Conservation (phyloP, 1,284 basidiomycete species). For the Xerocomus amazonicus region DNA sequence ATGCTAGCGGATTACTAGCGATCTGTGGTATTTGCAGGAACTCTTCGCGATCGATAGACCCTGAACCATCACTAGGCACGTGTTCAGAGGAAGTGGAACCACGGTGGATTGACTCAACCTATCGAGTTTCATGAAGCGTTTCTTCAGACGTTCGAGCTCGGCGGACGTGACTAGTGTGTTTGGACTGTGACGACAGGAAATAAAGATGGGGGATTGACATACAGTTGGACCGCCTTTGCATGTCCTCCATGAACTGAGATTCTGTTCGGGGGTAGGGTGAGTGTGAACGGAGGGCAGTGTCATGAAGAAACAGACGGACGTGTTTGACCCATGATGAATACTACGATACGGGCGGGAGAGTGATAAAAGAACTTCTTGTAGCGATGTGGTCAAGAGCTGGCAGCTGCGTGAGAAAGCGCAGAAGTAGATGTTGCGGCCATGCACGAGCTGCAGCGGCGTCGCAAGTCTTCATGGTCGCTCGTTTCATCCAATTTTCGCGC, state of each 20-base stretch:
- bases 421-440: slow-evolving; percentile 23
- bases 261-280: slow-evolving; percentile 41
- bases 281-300: slow-evolving; percentile 3
- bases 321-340: slow-evolving; percentile 66
- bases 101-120: slow-evolving; percentile 43
- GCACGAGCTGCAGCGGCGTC: slow-evolving; percentile 7
- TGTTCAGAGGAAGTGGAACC: slow-evolving; percentile 3
- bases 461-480: slow-evolving; percentile 2
- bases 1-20: slow-evolving; percentile 95
- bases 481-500: slow-evolving; percentile 4
- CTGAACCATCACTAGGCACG: slow-evolving; percentile 78
- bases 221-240: slow-evolving; percentile 93
- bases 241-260: slow-evolving; percentile 92
- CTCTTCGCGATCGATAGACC: slow-evolving; percentile 97
- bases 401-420: slow-evolving; percentile 21
- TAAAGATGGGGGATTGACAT: slow-evolving; percentile 32
- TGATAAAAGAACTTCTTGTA: neutral
- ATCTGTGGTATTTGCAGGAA: slow-evolving; percentile 99
- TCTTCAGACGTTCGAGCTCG: slow-evolving; percentile 93
- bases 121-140: slow-evolving; percentile 99
- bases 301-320: slow-evolving; percentile 44
- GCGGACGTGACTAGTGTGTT: slow-evolving; percentile 73
- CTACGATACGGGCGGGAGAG: slow-evolving; percentile 10
- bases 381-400: slow-evolving; percentile 1
- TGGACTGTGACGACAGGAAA: slow-evolving; percentile 6